Conservation (phyloP, 345 rosid species). For the Nephelium lappaceum region DNA sequence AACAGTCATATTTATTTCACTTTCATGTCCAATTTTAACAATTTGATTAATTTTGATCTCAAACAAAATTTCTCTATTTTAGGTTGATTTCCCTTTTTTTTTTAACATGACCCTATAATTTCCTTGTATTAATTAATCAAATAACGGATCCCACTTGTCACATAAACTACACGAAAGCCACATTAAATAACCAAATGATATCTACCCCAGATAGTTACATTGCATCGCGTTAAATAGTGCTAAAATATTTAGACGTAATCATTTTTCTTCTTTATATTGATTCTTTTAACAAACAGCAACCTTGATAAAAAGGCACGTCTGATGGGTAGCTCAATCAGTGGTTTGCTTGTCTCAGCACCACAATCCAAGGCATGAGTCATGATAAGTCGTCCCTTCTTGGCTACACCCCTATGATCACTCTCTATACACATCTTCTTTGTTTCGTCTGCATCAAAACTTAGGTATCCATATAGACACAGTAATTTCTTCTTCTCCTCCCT, state of each 20-base stretch:
- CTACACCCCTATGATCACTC: not conserved
- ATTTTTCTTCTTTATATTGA: constrained; percentile 14
- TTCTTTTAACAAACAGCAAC: constrained; percentile 22
- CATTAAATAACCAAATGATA: constrained; percentile 12
- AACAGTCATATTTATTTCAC: not conserved
- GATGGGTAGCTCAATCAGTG: constrained; percentile 14
- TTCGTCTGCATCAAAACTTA: not conserved
- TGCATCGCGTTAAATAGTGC: constrained; percentile 11
- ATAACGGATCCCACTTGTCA: constrained; percentile 12
- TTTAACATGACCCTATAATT: not conserved
- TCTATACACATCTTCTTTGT: not conserved
- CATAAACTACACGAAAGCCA: not conserved
- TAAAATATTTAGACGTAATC: constrained; percentile 25
- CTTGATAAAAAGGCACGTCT: constrained; percentile 43
- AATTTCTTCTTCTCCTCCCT: not conserved
- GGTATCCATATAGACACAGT: not conserved
- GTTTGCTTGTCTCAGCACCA: not conserved
- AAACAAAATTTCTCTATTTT: not conserved
- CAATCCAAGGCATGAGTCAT: constrained; percentile 1
- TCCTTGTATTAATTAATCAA: constrained; percentile 2
- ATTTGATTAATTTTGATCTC: not conserved
- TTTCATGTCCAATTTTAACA: not conserved
- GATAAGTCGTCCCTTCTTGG: not conserved
- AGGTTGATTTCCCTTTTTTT: not conserved
- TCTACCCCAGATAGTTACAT: constrained; percentile 33